A percentile compares a stretch with the other conserved stretches of the same genome.
Evolutionary conservation across 2,329 filamentous ascomycete species (phyloP).

Genomic region (Verticillium tricorpus): DNA sequence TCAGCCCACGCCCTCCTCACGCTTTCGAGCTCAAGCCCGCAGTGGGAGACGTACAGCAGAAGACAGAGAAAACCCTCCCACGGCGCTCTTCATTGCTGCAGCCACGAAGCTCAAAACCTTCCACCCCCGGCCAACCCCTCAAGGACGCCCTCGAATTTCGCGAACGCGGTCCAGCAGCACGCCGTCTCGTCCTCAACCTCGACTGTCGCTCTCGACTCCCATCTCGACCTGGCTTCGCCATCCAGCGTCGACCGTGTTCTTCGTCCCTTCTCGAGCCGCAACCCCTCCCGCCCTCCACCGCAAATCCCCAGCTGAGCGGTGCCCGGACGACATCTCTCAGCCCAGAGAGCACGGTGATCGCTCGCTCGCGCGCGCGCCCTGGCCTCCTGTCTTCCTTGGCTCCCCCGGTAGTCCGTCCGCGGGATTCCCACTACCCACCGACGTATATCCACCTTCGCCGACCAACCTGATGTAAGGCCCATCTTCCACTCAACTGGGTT

Average conservation of each 20-base stretch:
- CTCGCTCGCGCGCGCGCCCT: neutral
- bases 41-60: neutral
- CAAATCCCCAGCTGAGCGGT: neutral
- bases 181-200: neutral
- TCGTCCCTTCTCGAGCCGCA: neutral
- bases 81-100: neutral
- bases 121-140: neutral
- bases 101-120: neutral
- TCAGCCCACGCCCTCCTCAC: neutral
- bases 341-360: neutral
- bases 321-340: neutral
- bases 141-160: neutral
- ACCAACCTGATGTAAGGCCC: neutral
- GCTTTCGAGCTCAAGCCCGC: neutral
- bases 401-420: neutral
- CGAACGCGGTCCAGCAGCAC: neutral
- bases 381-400: neutral
- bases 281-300: too few relatives aligned
- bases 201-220: neutral
- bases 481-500: neutral
- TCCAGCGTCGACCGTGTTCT: neutral
- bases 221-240: neutral
- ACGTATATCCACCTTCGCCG: neutral
- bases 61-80: neutral
- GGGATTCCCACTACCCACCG: neutral